A percentile compares a stretch with the other conserved stretches of the same genome.
Conservation (phyloP, 768 basidiomycete species). For the Austroboletus eburneus region DNA sequence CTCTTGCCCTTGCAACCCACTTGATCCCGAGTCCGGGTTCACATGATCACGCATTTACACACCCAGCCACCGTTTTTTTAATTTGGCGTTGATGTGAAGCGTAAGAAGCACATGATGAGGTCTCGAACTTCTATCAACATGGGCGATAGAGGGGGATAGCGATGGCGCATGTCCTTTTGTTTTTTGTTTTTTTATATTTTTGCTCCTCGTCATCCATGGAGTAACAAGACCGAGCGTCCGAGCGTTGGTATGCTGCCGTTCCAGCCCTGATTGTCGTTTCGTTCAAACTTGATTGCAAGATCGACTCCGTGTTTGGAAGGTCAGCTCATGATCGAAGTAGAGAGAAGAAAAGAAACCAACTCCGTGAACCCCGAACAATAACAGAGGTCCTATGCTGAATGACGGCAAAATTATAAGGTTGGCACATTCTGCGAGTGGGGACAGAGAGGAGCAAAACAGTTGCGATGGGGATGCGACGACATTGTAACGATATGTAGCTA, state of each 20-base stretch:
- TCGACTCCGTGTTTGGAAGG: constrained; percentile 20
- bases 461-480: constrained; percentile 8
- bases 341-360: constrained; percentile 5
- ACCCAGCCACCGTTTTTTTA: constrained; percentile 15
- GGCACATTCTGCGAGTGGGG: constrained; percentile 1
- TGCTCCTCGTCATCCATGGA: constrained; percentile 9
- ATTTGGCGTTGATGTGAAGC: constrained; percentile 9
- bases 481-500: constrained; percentile 13
- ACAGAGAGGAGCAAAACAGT: constrained; percentile 7
- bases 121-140: constrained; percentile 8
- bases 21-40: constrained; percentile 3
- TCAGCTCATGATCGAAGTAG: constrained; percentile 3
- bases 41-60: constrained; percentile 8
- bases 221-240: not conserved
- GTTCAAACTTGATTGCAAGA: constrained; percentile 4
- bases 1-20: constrained; percentile 8
- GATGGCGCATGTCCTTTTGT: not conserved
- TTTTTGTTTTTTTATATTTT: no score
- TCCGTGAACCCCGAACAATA: constrained; percentile 17
- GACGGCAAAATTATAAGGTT: constrained; percentile 11
- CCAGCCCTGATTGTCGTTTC: constrained; percentile 16
- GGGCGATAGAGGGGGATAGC: constrained; percentile 3
- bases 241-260: not conserved
- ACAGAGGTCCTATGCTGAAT: constrained; percentile 1
- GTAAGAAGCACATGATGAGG: constrained; percentile 5